A percentile compares a stretch with the other conserved stretches of the same genome.
These are phyloP conservation scores for Capniomyces stellatus DNA, from an alignment of 371 early-diverging fungal species.

Conservation along the genomic window DNA sequence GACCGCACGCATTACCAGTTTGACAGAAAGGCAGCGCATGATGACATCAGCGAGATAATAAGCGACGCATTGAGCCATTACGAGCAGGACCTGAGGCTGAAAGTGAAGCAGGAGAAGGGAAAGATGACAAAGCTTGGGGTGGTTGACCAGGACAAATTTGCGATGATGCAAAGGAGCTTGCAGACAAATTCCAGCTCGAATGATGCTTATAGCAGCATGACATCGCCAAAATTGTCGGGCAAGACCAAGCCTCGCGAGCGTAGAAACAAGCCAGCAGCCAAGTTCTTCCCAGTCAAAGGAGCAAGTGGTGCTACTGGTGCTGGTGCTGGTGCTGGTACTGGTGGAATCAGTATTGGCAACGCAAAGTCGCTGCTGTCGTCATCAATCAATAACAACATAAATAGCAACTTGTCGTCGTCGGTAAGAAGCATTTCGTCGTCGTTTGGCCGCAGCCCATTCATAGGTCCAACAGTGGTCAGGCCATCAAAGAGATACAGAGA, in stretches of 20 bases:
- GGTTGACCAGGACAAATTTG: conserved; percentile 46
- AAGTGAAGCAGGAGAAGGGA: conserved; percentile 14
- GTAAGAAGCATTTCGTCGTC: conserved; percentile 14
- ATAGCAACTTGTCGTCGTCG: too few relatives aligned
- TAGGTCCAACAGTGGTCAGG: conserved; percentile 19
- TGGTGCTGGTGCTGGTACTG: too few relatives aligned
- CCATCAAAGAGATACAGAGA: conserved; percentile 31
- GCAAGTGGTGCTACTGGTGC: too few relatives aligned
- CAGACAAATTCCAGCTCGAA: too few relatives aligned
- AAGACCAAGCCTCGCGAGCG: background rate
- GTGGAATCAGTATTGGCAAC: too few relatives aligned
- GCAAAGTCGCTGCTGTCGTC: background rate
- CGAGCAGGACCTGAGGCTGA: conserved; percentile 48
- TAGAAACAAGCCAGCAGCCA: conserved; percentile 13
- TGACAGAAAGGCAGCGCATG: conserved; percentile 66
- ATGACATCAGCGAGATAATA: conserved; percentile 80
- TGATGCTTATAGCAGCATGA: conserved; percentile 15
- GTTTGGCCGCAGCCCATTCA: conserved; percentile 21
- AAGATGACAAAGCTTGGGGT: conserved; percentile 42
- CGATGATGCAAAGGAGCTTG: conserved; percentile 12
- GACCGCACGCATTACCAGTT: conserved; percentile 51
- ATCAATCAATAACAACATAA: background rate
- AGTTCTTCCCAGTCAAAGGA: conserved; percentile 21
- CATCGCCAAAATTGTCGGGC: conserved; percentile 8
- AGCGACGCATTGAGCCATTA: conserved; percentile 86